Percentiles rank a stretch among this genome's conserved stretches.
Conservation (phyloP, 257 asterid genomes). For the Solanum microdontum region DNA sequence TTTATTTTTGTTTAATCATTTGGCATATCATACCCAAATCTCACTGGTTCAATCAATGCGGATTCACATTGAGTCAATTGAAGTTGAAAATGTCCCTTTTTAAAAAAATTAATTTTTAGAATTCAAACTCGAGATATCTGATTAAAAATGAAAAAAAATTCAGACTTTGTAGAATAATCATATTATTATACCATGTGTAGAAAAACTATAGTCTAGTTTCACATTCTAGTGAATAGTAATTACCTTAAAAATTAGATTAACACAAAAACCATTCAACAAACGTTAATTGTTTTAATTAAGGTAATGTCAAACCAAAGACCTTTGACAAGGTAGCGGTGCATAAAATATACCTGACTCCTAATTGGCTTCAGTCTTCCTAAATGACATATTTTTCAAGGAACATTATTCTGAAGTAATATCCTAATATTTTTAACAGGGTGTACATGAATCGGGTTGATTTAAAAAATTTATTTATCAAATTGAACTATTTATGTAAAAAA, state of each 20-base stretch:
- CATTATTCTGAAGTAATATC: not conserved
- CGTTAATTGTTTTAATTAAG: not conserved
- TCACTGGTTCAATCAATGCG: not conserved
- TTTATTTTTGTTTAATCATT: not conserved
- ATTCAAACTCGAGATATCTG: fast-evolving
- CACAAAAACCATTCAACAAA: not conserved
- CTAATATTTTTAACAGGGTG: not conserved
- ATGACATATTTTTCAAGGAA: not conserved
- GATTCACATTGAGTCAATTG: not conserved
- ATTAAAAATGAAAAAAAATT: not conserved
- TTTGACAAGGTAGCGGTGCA: not conserved
- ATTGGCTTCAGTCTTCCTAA: too few relatives aligned
- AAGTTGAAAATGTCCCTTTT: not conserved
- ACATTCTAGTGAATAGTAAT: not conserved
- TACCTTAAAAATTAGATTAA: not conserved
- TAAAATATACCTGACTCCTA: not conserved
- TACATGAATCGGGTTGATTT: too few relatives aligned
- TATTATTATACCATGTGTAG: not conserved
- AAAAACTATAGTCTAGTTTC: not conserved
- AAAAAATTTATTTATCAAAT: too few relatives aligned
- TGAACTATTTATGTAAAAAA: fast-evolving
- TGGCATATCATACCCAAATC: not conserved
- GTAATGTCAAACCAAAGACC: not conserved
- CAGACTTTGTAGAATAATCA: not conserved
- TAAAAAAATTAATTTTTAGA: fast-evolving